Base-by-base conservation (phyloP, 495 filamentous ascomycete genomes). In the Gamarada debralockiae region DNA sequence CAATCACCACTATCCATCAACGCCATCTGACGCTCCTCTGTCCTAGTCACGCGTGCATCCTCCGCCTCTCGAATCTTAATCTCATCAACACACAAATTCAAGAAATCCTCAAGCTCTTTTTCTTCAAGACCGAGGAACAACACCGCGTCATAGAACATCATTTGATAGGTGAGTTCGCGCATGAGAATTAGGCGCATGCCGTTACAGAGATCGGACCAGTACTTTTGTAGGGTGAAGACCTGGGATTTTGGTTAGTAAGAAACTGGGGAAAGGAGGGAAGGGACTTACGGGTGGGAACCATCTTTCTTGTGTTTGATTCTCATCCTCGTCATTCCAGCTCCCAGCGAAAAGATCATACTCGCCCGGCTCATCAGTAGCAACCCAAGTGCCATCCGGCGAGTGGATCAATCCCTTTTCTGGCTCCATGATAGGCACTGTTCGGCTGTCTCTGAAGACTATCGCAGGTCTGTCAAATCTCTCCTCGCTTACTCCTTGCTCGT, bases 141-240 rank as follows among this genome's bases (percentile, higher is more conserved):
- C 0, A 27, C 6, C 0, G 40, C 48, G 8, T 36, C 29, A 12
- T 25, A 5, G 33, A 55, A 50, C 22, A 39, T 5, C 37, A 45
- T 45, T 21, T 21, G 20, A 24, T 25, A 9, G 3, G 23, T 17
- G 14, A 59, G n/a, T 40, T 55, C 52, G 3, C 34, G 22, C 2
- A 56, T 36, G 22, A 59, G 15, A 2, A 52, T 21, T 3, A 56
- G n/a, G 31, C 56, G 50, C 15, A 48, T 47, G 13, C 40, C 42
- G 9, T 59, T 52, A 17, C 45, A 46, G n/a, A 59, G 36, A 15
- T 55, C 52, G 5, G 27, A n/a, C 57, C 57, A 59, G 2, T 41
- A 12, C 15, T 24, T 15, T 12, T 20, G 56, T 3, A 9, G 22
- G 3, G 20, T 27, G 27, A 37, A 49, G 25, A 15, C 34, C 31